Evolutionary conservation across 1,139 yeast species (phyloP), one percentile per base, ranked within the genome.

Genomic region (Diutina rugosa): DNA sequence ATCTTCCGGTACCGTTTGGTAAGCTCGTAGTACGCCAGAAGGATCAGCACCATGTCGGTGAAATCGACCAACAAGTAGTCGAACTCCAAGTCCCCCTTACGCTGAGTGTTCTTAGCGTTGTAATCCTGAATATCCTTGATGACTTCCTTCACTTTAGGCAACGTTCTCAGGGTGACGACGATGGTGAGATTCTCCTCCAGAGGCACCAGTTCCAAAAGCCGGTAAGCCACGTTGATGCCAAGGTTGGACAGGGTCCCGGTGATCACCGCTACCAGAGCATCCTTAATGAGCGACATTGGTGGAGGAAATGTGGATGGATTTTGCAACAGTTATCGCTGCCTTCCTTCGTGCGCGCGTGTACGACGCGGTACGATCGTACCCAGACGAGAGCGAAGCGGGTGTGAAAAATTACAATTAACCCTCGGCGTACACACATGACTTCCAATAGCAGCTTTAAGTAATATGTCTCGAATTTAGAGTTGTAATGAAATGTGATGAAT

Each of bases 21-120:
- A 59, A 93, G 70, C 58, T 89, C 96, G 62, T 85, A 78, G 57
- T 82, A 82, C 0, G 96, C 96, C 21, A 81, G 77, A 46, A 88
- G 72, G 12, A 91, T 80, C 0, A 97, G 88, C 6, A 90, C 86
- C 97, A 91, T 90, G 64, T 87, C 82, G n/a, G 91, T 79, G 66
- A 93, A 90, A 67, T 93, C 98, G 38, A 93, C 84, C 56, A 91
- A 73, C 2, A 90, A 67, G 63, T 91, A 93, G 69, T 93, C 99
- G 65, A 86, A 91, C 64, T 89, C 95, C 7, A 91, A 76, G 45
- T 77, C 72, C 0, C 84, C 87, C 4, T 71, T 65, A 57, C 85
- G 75, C 29, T 65, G 57, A 3, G 69, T 63, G 16, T 63, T 58
- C 16, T 70, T 68, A 14, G 69, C 71, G 30, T 79, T 80, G 65